Evolutionary conservation across 139 green algal genomes (phyloP), one percentile per base, ranked within the genome.

Genomic region (Bryopsis sp.): DNA sequence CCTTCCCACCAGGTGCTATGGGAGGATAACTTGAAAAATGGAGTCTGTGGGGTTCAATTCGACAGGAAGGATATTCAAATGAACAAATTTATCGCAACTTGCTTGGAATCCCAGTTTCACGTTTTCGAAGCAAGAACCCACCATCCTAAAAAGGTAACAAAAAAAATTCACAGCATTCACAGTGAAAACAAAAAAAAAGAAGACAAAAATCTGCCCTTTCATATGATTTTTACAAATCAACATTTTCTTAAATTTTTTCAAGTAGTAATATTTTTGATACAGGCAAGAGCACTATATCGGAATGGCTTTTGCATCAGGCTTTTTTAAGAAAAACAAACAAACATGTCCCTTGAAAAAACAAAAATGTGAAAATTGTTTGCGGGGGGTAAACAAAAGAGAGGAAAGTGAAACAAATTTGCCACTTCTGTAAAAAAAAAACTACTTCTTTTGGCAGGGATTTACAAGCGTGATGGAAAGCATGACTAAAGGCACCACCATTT

Each of bases 31-130:
- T 81, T 97, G 7, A 76, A 76, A 63, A 93, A 93, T 48, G 91
- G 89, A 31, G 88, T 95, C n/a, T 96, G 89, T 67, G 79, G 78
- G 0, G 77, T 96, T 54, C 72, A 86, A 67, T 97, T 96, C 79
- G 92, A 97, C 71, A 72, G 92, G 2, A 81, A 78, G 22, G 90
- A 95, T 74, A 97, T 97, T 64, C n/a, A 79, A 24, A 96, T 96
- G 89, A 97, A 97, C 84, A 97, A 97, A 81, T 91, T 96, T 66
- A 66, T 83, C 37, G 86, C 85, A 0, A 72, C 77, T 5, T 93
- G 85, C 77, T 74, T 97, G 35, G 86, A 97, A 78, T 81, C 79
- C 1, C 76, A 87, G 60, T 91, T 94, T 61, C 82, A 91, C 64
- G 74, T 90, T 11, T 95, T 84, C 68, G 90, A 95, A 48, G 84